phyloP scores from a whole-genome alignment of 768 basidiomycete genomes.

The Lactarius hatsudake region DNA sequence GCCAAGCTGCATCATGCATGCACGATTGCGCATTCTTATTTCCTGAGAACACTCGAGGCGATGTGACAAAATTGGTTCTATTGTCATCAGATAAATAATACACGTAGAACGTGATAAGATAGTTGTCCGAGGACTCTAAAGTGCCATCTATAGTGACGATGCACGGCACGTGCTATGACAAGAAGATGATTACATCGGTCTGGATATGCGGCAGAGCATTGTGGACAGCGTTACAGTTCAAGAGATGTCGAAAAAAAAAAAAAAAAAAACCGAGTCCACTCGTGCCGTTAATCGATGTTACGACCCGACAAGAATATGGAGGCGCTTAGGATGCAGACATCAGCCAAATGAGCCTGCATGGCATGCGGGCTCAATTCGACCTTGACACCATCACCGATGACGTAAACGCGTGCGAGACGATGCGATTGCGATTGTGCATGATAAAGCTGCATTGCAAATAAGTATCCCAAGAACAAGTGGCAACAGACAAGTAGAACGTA shows the following conservation, averaged over 20 bases:
- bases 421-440: constrained; percentile 13
- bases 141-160: neutral
- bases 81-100: constrained; percentile 8
- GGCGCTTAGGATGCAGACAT: constrained; percentile 26
- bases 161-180: neutral
- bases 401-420: constrained; percentile 20
- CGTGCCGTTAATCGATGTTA: constrained; percentile 17
- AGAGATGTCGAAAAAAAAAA: neutral
- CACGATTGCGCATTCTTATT: constrained; percentile 21
- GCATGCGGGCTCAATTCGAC: constrained; percentile 26
- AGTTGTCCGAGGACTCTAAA: neutral
- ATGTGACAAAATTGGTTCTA: constrained; percentile 5
- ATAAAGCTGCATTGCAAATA: constrained; percentile 13
- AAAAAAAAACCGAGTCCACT: neutral
- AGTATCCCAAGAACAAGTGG: neutral
- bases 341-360: constrained; percentile 22
- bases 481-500: constrained; percentile 5
- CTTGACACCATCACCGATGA: constrained; percentile 17
- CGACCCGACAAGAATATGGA: constrained; percentile 28
- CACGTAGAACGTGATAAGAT: neutral
- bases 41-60: constrained; percentile 24
- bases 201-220: neutral
- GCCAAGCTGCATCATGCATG: constrained; percentile 25
- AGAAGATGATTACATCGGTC: neutral
- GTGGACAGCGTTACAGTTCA: neutral